Base-by-base conservation (phyloP, 306 rosid species). In the Cicer cuneatum region DNA sequence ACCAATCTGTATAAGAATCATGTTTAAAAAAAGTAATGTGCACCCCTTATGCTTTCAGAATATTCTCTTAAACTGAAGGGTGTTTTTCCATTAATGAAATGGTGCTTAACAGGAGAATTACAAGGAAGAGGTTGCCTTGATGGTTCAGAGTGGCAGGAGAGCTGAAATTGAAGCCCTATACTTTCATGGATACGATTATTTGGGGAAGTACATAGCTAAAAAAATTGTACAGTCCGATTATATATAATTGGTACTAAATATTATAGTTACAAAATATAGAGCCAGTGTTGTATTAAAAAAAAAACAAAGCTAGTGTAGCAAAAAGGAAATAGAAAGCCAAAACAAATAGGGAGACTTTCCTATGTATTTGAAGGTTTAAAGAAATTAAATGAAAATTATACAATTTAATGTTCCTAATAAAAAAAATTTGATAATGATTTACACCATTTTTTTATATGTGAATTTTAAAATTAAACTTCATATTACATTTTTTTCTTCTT, bases 121-220 rank as follows among this genome's bases (percentile, higher is more conserved):
- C 84, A 85, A 80, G 78, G 84, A 85, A 81, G 96, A 91, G 87
- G 83, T 91, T 49, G 71, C 87, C 14, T 70, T 81, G 14, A 91
- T 92, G 99, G 86, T 91, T 81, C 85, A 84, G 63, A 76, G 82
- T 8, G 89, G 92, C 15, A 83, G 66, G 29, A 84, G 88, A 83
- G 96, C 95, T 52, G 99, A 94, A 84, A 85, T 94, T 24, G 97
- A 94, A 83, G 96, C 99, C 48, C 81, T 92, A 39, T 89, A 92
- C 69, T 89, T 73, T 49, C 90, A 87, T 29, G 96, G 97, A 24
- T 92, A 86, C 45, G 92, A 84, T 80, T 88, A 79, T 79, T 74
- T 92, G 75, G 93, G 90, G 16, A 94, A 90, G 87, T 94, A 88
- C 80, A 69, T 94, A 7, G 96, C 90, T 54, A 88, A 85, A 63